These are phyloP conservation scores for Epichloe coenophiala DNA, from an alignment of 2,329 filamentous ascomycete genomes.

Conservation along the genomic window DNA sequence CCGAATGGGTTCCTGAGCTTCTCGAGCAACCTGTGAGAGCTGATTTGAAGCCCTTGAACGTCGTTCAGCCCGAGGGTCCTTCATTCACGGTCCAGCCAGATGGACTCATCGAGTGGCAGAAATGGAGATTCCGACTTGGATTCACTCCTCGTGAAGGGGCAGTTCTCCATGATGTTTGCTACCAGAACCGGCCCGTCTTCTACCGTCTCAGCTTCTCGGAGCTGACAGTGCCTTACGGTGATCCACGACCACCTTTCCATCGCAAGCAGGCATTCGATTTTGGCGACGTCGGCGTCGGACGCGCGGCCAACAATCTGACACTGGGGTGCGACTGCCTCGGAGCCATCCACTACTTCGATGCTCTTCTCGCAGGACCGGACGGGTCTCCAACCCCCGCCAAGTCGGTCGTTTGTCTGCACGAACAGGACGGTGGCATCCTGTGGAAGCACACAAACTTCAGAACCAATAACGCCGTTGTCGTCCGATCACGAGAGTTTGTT, in stretches of 20 bases:
- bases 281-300: constrained; percentile 52
- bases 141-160: constrained; percentile 60
- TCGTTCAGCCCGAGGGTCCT: constrained; percentile 55
- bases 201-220: constrained; percentile 56
- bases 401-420: constrained; percentile 54
- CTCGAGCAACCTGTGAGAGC: constrained; percentile 31
- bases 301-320: constrained; percentile 52
- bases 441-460: constrained; percentile 62
- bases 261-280: constrained; percentile 62
- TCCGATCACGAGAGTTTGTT: constrained; percentile 47
- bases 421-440: constrained; percentile 56
- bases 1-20: constrained; percentile 38
- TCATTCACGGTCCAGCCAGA: constrained; percentile 45
- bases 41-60: constrained; percentile 55
- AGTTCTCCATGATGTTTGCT: constrained; percentile 56
- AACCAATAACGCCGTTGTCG: constrained; percentile 47
- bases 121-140: constrained; percentile 55
- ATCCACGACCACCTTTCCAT: constrained; percentile 51
- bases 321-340: constrained; percentile 61
- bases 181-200: constrained; percentile 50
- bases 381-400: constrained; percentile 38
- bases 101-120: constrained; percentile 44
- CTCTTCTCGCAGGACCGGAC: constrained; percentile 35
- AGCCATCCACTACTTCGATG: constrained; percentile 50
- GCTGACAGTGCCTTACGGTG: constrained; percentile 57